Conservation (phyloP, 805 yeast genomes). For the Cyberlindnera amylophila region DNA sequence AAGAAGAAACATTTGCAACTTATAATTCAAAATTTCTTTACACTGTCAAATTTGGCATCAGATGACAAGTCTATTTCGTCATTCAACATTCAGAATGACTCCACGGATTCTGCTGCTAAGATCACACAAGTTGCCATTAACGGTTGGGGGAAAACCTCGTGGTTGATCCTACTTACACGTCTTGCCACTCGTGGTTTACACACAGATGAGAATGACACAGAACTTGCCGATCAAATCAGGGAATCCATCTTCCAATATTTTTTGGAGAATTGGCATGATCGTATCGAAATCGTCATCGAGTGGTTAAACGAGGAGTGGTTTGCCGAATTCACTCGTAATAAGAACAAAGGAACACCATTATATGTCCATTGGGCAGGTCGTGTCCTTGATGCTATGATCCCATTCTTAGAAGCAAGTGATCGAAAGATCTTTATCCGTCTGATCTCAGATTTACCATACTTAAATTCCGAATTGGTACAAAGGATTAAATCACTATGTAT, state of each 20-base stretch:
- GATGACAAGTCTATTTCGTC: conserved; percentile 19
- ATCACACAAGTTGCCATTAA: conserved; percentile 31
- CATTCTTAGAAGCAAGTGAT: conserved; percentile 79
- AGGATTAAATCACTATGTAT: conserved; percentile 70
- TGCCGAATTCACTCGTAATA: conserved; percentile 40
- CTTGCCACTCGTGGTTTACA: conserved; percentile 77
- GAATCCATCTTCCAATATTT: conserved; percentile 69
- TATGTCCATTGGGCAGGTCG: conserved; percentile 70
- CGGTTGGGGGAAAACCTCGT: conserved; percentile 64
- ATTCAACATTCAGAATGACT: conserved; percentile 19
- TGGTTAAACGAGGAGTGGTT: conserved; percentile 98
- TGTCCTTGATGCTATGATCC: conserved; percentile 74
- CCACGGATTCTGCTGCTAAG: conserved; percentile 22
- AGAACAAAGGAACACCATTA: conserved; percentile 35
- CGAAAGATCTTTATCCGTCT: conserved; percentile 76
- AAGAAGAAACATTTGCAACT: conserved; percentile 54
- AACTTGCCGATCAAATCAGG: conserved; percentile 59
- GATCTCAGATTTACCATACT: conserved; percentile 80
- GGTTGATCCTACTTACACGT: conserved; percentile 73
- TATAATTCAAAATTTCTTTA: conserved; percentile 57
- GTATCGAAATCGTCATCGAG: conserved; percentile 73
- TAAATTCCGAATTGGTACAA: conserved; percentile 57
- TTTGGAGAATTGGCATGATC: conserved; percentile 62
- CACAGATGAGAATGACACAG: conserved; percentile 29
- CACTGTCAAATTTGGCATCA: conserved; percentile 35